These are phyloP conservation scores for Hyphopichia fennica DNA, from an alignment of 1,139 yeast genomes.

Conservation along the genomic window DNA sequence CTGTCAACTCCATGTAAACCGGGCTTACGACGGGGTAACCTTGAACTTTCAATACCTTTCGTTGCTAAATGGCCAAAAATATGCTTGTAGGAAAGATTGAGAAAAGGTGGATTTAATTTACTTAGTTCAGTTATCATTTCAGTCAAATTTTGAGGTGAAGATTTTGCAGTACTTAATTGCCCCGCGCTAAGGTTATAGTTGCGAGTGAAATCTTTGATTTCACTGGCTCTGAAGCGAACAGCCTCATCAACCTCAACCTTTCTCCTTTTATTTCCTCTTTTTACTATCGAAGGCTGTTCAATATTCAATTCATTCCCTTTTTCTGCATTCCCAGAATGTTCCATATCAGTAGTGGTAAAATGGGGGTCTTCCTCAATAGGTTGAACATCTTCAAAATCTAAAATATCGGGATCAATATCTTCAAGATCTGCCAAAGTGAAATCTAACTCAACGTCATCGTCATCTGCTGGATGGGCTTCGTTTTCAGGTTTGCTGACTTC, in stretches of 20 bases:
- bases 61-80: conserved; percentile 2
- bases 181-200: neutral
- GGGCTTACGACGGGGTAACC: conserved; percentile 5
- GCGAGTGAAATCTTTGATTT: neutral
- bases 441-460: conserved; percentile 1
- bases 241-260: neutral
- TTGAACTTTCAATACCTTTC: neutral
- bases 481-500: conserved; percentile 11
- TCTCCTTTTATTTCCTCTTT: neutral
- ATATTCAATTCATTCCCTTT: neutral
- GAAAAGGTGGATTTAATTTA: conserved; percentile 6
- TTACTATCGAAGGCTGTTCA: no score
- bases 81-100: conserved; percentile 7
- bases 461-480: neutral
- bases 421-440: conserved; percentile 1
- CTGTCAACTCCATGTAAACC: conserved; percentile 4
- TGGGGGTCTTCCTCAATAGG: neutral
- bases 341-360: conserved; percentile 1
- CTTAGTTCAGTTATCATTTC: neutral
- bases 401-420: conserved; percentile 3
- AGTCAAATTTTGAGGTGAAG: neutral
- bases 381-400: conserved; percentile 2
- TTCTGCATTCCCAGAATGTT: neutral
- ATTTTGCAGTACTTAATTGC: neutral
- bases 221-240: neutral